These are phyloP conservation scores for Axilococcus clingmanii DNA, from an alignment of 139 green algal genomes.

Conservation along the genomic window DNA sequence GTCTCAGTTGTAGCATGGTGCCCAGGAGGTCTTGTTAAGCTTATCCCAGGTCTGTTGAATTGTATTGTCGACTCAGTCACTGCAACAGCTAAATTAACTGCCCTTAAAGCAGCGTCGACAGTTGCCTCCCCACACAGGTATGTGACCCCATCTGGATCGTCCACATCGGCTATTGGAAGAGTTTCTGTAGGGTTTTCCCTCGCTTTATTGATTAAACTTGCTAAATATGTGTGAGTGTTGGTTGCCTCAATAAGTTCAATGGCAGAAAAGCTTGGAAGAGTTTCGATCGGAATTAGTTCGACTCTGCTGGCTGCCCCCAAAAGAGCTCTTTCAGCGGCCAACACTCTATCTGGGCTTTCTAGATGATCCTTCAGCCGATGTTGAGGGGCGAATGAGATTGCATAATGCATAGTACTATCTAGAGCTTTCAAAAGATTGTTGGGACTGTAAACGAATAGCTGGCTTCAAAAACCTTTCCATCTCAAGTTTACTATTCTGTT, in stretches of 20 bases:
- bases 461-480: too few species aligned
- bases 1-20: constrained; percentile 4
- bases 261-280: too few species aligned
- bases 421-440: too few species aligned
- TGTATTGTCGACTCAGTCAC: too few species aligned
- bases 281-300: too few species aligned
- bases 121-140: constrained; percentile 13
- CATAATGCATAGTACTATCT: too few species aligned
- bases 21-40: not conserved
- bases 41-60: constrained; percentile 1
- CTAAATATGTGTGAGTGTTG: not conserved
- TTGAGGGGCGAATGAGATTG: not conserved
- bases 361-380: constrained; percentile 2
- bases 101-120: constrained; percentile 1
- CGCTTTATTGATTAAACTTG: not conserved
- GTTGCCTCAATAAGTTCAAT: too few species aligned
- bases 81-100: constrained; percentile 9
- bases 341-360: not conserved
- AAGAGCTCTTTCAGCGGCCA: too few species aligned
- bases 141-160: constrained; percentile 15
- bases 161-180: not conserved
- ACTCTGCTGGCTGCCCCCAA: too few species aligned
- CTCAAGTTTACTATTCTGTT: too few species aligned
- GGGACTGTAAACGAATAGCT: too few species aligned
- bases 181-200: not conserved